Conservation (phyloP, 768 basidiomycete species). For the Macrolepiota fuliginosa region DNA sequence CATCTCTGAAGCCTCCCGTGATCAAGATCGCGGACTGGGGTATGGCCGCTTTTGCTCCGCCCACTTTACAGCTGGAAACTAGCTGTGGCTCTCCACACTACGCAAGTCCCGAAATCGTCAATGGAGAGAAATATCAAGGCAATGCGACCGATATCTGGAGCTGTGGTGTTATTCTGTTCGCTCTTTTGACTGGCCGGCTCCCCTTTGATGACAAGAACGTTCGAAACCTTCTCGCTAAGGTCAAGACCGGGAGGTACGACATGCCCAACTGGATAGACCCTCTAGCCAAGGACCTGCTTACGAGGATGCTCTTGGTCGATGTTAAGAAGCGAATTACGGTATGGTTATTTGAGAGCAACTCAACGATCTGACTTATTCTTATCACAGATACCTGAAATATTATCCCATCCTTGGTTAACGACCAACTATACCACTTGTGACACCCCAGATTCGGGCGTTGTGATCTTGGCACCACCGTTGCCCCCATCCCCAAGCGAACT, state of each 20-base stretch:
- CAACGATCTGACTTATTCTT: neutral
- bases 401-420: conserved; percentile 81
- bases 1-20: conserved; percentile 73
- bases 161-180: conserved; percentile 91
- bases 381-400: conserved; percentile 79
- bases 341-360: conserved; percentile 21
- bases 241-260: conserved; percentile 82
- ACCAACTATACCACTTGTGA: conserved; percentile 43
- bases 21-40: conserved; percentile 99
- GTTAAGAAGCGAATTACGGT: conserved; percentile 80
- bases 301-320: conserved; percentile 87
- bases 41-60: conserved; percentile 94
- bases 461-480: conserved; percentile 35
- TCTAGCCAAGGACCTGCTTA: conserved; percentile 81
- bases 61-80: conserved; percentile 83
- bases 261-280: conserved; percentile 80
- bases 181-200: conserved; percentile 84
- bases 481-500: conserved; percentile 68
- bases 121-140: conserved; percentile 85
- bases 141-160: conserved; percentile 96
- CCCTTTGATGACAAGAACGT: conserved; percentile 95
- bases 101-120: conserved; percentile 94
- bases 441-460: conserved; percentile 22
- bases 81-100: conserved; percentile 98
- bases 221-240: conserved; percentile 73